Evolutionary conservation across 805 yeast species (phyloP), one percentile per base, ranked within the genome.

Genomic region (Saturnispora dispora): DNA sequence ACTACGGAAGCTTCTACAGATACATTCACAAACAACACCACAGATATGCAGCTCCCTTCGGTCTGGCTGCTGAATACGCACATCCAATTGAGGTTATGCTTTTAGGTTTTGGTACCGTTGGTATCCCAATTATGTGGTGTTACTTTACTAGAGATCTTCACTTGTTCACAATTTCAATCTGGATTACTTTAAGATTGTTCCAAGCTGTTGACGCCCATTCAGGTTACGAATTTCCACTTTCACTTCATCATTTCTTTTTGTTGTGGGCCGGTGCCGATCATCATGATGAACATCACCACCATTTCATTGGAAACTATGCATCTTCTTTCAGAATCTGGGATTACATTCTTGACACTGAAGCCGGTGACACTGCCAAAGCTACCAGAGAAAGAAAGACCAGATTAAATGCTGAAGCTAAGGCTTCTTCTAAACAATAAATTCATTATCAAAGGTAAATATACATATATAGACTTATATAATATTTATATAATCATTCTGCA

Each of bases 231-330:
- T 91, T 91, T 81, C 98, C 99, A 56, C 83, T 95, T 88, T 88
- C 96, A 4, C 76, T 91, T 64, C 93, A 88, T 71, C 88, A 89
- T 66, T 81, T 91, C 70, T 66, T 91, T 55, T 97, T 97, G 46
- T 79, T 93, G 71, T 90, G 98, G 97, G 96, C 97, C 4, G 98
- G 98, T 58, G 96, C 97, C 22, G 96, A 87, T 63, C 98, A 91
- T 70, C 98, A 91, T 67, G 99, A 91, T 70, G 87, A 87, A 70
- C 99, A 91, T 67, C 99, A 91, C 68, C 95, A 87, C 67, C 89
- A 85, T 72, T 91, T 91, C 71, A 85, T 88, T 60, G 98, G 98
- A 58, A 89, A 90, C 70, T 91, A 88, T 68, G 93, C 97, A 28
- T 85, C 96, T 44, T 81, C 90, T 36, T 93, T 91, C 79, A 83